Base-by-base conservation (phyloP, 75 land plant species). In the Picea glauca region DNA sequence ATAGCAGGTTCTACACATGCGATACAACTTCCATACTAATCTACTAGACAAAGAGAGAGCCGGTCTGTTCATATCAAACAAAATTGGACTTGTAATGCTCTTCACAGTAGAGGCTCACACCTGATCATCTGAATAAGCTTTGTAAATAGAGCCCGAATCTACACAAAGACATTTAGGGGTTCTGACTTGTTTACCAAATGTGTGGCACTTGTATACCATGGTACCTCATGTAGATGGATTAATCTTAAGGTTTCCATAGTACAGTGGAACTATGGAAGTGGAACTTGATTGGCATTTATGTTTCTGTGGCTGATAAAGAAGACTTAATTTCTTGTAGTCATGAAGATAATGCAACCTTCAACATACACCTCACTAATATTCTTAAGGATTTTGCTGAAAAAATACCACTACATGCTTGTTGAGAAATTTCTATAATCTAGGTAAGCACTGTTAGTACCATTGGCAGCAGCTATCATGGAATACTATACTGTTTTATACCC, bases 401-500 rank as follows among this genome's bases (percentile, higher is more conserved):
- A 87, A 77, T 94, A 98, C 74, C 86, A 85, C 35, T 87, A 82
- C 76, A 62, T 78, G 50, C 91, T 98, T 83, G 78, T 85, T 72
- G 91, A 94, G 77, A 89, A 84, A 74, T 83, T 98, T 76, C 88
- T 88, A 20, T 82, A 91, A 58, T 88, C 92, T 40, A 91, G 96
- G 81, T 89, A 94, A 81, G 91, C 94, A 78, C 79, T 98, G 63
- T 88, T 98, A 76, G 93, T 92, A 65, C 98, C 98, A 60, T 68
- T 98, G 12, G 96, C 98, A 74, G 99, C 99, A 78, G 99, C 99
- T 33, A 94, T 96, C 75, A 98, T 98, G 99, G 99, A 98, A 66
- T 98, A 98, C 20, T 98, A 98, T 75, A 78, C 83, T 23, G 90
- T 98, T 43, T 98, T 98, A 46, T 98, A 98, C 68, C 99, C 99